Evolutionary conservation across 116 monocot genomes (phyloP), one percentile per base, ranked within the genome.

Genomic region (Posidonia oceanica): DNA sequence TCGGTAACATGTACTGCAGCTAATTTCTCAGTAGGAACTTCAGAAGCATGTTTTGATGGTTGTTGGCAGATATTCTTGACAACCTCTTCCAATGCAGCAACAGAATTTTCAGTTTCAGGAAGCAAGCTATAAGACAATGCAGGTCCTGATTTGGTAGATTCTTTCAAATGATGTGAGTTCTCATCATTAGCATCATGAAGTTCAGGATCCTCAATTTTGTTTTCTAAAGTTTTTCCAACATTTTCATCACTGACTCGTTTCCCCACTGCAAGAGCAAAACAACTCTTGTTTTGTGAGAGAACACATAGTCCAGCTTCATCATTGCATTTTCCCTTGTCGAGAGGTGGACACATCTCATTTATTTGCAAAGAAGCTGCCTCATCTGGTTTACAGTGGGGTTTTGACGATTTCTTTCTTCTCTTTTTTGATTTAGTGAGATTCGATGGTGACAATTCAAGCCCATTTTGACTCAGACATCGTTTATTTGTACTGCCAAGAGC

Each of bases 401-500:
- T 65, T 41, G 54, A 68, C 15, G 23, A 53, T 37, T 36, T 66
- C 42, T 66, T 68, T 53, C 29, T 53, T 22, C 53, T 22, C 16
- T 68, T 68, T 42, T 41, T 66, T 54, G 44, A 20, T 15, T 68
- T 68, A 21, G 12, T 29, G 7, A 68, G 29, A 29, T 68, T 36
- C 29, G 29, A 52, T 68, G 3, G 22, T 14, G 14, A 53, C 54
- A 54, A 29, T 18, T 54, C 36, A 36, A 16, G 15, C 23, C 29
- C 53, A 36, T 17, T 68, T 36, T 68, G 14, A 8, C 54, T 36
- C 23, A 29, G 4, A 15, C 11, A 17, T 29, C 13, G 7, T 53
- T 23, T 7, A 53, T 7, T 53, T 29, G 36, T 4, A 68, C 15
- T 11, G 4, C 16, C 68, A 68, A 54, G 54, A 14, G 36, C 54